Percentiles rank a stretch among this genome's conserved stretches.
Evolutionary conservation across 495 filamentous ascomycete species (phyloP).

Genomic region (Pseudotulostoma volvatum): DNA sequence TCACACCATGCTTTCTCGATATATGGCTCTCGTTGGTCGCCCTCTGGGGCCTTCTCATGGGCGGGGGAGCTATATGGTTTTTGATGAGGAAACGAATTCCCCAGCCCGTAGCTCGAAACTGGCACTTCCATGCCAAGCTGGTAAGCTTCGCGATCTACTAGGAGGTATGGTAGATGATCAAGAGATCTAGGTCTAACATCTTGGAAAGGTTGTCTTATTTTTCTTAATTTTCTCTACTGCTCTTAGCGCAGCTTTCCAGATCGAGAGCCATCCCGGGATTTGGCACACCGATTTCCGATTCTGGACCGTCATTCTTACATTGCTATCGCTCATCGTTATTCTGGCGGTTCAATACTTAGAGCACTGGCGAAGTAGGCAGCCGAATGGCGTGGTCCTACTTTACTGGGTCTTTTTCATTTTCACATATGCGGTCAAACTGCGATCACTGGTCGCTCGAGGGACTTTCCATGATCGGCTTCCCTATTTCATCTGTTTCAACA

Average conservation of each 20-base stretch:
- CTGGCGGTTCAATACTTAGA: conserved; percentile 85
- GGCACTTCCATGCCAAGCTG: conserved; percentile 91
- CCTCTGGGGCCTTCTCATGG: conserved; percentile 56
- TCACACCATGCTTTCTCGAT: conserved; percentile 94
- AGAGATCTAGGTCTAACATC: conserved; percentile 3
- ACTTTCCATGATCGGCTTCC: conserved; percentile 44
- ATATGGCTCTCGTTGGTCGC: conserved; percentile 64
- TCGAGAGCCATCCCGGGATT: conserved; percentile 46
- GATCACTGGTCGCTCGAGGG: conserved; percentile 67
- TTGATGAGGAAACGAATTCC: conserved; percentile 49
- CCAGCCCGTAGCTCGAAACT: conserved; percentile 58
- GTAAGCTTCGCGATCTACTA: conserved; percentile 29
- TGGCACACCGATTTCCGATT: conserved; percentile 79
- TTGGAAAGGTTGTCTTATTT: conserved; percentile 46
- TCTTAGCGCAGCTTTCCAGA: conserved; percentile 63
- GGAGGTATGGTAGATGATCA: background rate
- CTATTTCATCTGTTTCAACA: conserved; percentile 67
- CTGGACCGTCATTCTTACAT: conserved; percentile 64
- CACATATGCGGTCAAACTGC: conserved; percentile 67
- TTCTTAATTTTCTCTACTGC: conserved; percentile 49
- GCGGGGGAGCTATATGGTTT: conserved; percentile 58
- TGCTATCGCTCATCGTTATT: conserved; percentile 65
- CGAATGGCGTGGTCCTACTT: conserved; percentile 86
- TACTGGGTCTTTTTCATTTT: conserved; percentile 91
- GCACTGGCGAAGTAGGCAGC: conserved; percentile 71